Base-by-base conservation (phyloP, 441 rosid genomes). In the Erodium moschatum region DNA sequence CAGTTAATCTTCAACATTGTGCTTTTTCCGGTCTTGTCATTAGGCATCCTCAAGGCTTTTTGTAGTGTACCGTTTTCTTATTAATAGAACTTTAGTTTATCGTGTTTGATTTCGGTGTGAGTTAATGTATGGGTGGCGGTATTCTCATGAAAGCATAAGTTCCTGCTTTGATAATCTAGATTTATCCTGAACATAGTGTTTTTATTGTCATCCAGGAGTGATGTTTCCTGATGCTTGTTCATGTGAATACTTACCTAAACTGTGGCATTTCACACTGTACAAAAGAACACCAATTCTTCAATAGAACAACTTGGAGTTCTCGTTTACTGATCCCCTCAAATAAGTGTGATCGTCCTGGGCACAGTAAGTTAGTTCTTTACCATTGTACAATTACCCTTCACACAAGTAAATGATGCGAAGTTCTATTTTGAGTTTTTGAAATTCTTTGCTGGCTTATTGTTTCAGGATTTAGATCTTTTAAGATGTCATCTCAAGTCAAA, bases 391-490 rank as follows among this genome's bases (percentile, higher is more conserved):
- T 33, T 21, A 64, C 24, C 46, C 2, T 60, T n/a, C 38, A 58
- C 63, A 16, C 54, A 70, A 65, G 58, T 67, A 33, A 27, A 4
- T 16, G 63, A 71, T 48, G 27, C 40, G 16, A 58, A 63, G 15
- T 29, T 74, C 68, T 12, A 15, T 35, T 35, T 40, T 21, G 40
- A 29, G 31, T 29, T 62, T 18, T 50, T 64, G 20, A 63, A 2
- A 58, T 62, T 65, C 65, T 16, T 62, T 31, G 35, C 66, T 73
- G 70, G 18, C 21, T 70, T 70, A 69, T 73, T 65, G 48, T 72
- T 80, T 72, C 76, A 90, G 95, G 80, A 60, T 80, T 71, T 68
- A 75, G 79, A 65, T 76, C 77, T 80, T 76, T 73, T 0, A 81
- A 60, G 63, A 70, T 76, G 70, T 70, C 88, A 60, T 71, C 77